Percentiles rank a stretch among this genome's conserved stretches.
Evolutionary conservation across 176 grass and related monocot genomes (phyloP).

Genomic region (Aechmea fasciata): DNA sequence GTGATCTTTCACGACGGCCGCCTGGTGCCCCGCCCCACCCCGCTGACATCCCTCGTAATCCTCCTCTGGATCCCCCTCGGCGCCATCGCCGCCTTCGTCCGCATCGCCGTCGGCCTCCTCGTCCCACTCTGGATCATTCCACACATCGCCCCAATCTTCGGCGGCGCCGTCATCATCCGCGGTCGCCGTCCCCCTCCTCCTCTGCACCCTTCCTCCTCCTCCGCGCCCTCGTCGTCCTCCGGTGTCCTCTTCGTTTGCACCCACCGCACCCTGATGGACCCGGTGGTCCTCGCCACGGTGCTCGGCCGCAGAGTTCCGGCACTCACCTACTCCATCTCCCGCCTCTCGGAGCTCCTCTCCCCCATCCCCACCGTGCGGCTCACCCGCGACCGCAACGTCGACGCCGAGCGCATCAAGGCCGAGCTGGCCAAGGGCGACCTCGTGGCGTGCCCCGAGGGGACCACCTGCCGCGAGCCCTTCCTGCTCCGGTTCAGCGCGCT

Average conservation of each 20-base stretch:
- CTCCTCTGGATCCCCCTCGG: slow-evolving; percentile 78
- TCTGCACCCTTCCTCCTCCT: slow-evolving; percentile 22
- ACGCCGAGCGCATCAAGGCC: slow-evolving; percentile 35
- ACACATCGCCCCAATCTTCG: slow-evolving; percentile 41
- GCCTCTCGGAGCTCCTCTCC: slow-evolving; percentile 52
- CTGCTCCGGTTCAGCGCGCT: slow-evolving; percentile 83
- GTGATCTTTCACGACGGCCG: slow-evolving; percentile 94
- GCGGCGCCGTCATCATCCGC: slow-evolving; percentile 47
- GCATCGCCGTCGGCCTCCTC: slow-evolving; percentile 52
- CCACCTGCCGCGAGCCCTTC: slow-evolving; percentile 90
- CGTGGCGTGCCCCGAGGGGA: slow-evolving; percentile 87
- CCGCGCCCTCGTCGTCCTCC: neutral
- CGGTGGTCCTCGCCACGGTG: slow-evolving; percentile 50
- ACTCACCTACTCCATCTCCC: slow-evolving; percentile 78
- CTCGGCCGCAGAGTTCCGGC: slow-evolving; percentile 51
- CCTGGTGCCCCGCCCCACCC: slow-evolving; percentile 55
- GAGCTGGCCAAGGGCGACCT: slow-evolving; percentile 62
- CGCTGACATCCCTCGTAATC: slow-evolving; percentile 59
- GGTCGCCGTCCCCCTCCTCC: slow-evolving; percentile 31
- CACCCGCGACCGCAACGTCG: slow-evolving; percentile 42
- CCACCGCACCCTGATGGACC: slow-evolving; percentile 79
- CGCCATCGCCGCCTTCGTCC: slow-evolving; percentile 43
- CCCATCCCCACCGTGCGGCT: slow-evolving; percentile 62
- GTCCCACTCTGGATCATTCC: slow-evolving; percentile 50
- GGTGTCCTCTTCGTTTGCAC: slow-evolving; percentile 91